These are phyloP conservation scores for Breynia disticha DNA, from an alignment of 441 rosid genomes.

Conservation along the genomic window DNA sequence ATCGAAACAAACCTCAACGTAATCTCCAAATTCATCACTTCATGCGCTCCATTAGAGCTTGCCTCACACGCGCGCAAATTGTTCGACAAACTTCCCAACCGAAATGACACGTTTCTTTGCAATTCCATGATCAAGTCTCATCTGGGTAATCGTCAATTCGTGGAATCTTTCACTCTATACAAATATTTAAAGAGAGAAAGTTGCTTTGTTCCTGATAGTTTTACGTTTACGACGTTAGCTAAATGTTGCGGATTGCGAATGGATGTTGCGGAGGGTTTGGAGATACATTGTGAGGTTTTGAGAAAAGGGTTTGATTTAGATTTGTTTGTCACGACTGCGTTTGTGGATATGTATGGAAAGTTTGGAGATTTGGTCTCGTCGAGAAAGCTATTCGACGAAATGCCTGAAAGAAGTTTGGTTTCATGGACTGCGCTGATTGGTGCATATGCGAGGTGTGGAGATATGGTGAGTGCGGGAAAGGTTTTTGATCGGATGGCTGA, in stretches of 20 bases:
- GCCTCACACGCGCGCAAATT: slow-evolving; percentile 39
- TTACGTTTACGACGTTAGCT: slow-evolving; percentile 45
- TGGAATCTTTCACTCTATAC: slow-evolving; percentile 37
- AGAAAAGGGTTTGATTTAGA: slow-evolving; percentile 52
- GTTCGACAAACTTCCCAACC: slow-evolving; percentile 41
- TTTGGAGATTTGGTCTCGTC: slow-evolving; percentile 44
- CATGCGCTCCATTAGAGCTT: slow-evolving; percentile 25
- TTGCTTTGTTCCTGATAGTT: slow-evolving; percentile 45
- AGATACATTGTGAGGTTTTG: slow-evolving; percentile 43
- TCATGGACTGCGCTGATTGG: slow-evolving; percentile 67
- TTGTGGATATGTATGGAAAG: slow-evolving; percentile 75
- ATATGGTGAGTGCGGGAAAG: slow-evolving; percentile 32
- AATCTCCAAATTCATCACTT: slow-evolving; percentile 42
- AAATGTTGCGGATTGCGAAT: slow-evolving; percentile 38
- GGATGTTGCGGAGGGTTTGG: slow-evolving; percentile 39
- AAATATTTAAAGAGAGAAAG: slow-evolving; percentile 34
- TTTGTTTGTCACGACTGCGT: slow-evolving; percentile 58
- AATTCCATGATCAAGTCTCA: slow-evolving; percentile 61
- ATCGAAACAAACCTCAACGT: slow-evolving; percentile 42
- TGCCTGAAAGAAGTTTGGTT: slow-evolving; percentile 57
- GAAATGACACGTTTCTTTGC: slow-evolving; percentile 50
- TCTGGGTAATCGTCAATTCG: slow-evolving; percentile 26
- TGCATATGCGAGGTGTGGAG: slow-evolving; percentile 44
- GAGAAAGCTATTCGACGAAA: slow-evolving; percentile 58
- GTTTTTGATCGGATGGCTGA: slow-evolving; percentile 45